Conservation (phyloP, 1,284 basidiomycete species). For the Dichomitus squalens region DNA sequence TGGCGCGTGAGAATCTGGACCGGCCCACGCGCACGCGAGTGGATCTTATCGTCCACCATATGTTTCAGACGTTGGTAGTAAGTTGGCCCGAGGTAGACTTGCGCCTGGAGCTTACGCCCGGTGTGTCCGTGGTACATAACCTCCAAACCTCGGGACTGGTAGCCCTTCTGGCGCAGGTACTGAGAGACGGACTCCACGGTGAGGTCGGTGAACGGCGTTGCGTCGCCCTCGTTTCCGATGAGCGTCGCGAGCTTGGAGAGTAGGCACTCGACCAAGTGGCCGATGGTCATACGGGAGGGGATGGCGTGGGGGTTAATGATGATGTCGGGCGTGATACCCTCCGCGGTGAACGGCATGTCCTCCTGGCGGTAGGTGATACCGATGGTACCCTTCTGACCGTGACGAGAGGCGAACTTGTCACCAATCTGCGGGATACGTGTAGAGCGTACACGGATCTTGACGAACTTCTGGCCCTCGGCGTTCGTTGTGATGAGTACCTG, state of each 20-base stretch:
- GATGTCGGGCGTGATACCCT: constrained; percentile 95
- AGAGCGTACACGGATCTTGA: constrained; percentile 96
- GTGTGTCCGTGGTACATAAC: constrained; percentile 99
- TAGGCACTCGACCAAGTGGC: constrained; percentile 98
- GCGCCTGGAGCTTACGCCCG: constrained; percentile 94
- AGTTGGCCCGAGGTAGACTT: constrained; percentile 97
- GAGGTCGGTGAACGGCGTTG: constrained; percentile 97
- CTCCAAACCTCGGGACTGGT: constrained; percentile 95
- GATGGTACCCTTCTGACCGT: constrained; percentile 99
- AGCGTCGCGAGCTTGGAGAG: constrained; percentile 96
- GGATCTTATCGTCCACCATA: constrained; percentile 99
- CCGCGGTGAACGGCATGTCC: constrained; percentile 98
- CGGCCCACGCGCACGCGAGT: constrained; percentile 95
- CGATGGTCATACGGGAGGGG: constrained; percentile 99
- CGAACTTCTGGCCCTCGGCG: constrained; percentile 95
- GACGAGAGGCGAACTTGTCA: constrained; percentile 99
- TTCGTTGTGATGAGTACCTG: constrained; percentile 98
- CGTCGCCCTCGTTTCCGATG: constrained; percentile 96
- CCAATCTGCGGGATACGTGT: constrained; percentile 97
- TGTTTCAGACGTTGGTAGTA: constrained; percentile 99
- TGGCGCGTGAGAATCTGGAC: constrained; percentile 98
- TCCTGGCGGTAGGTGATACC: constrained; percentile 99
- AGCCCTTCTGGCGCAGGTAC: constrained; percentile 82
- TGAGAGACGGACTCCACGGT: constrained; percentile 95
- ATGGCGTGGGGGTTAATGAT: constrained; percentile 99